Conservation (phyloP, 75 land plant genomes). For the Picea sitchensis region DNA sequence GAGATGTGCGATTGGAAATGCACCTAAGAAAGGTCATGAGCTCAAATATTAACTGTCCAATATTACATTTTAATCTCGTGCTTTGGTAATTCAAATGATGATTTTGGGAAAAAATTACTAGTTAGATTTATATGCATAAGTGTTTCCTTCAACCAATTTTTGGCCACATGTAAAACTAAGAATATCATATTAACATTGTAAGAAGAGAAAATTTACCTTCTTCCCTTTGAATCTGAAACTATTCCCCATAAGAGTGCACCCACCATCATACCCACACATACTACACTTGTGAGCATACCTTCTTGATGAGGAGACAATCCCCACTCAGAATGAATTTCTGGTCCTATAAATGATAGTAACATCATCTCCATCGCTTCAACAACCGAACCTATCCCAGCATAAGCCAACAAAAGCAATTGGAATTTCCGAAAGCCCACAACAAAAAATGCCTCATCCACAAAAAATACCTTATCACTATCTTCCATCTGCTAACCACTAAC, state of each 20-base stretch:
- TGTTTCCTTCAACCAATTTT: too few relatives aligned
- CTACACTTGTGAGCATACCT: constrained; percentile 40
- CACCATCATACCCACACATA: constrained; percentile 48
- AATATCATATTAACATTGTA: too few relatives aligned
- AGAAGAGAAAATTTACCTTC: constrained; percentile 18
- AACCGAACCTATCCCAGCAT: constrained; percentile 49
- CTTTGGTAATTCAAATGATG: too few relatives aligned
- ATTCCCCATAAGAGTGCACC: constrained; percentile 47
- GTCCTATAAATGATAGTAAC: constrained; percentile 53
- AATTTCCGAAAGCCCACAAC: constrained; percentile 34
- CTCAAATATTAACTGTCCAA: too few relatives aligned
- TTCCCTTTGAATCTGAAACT: constrained; percentile 36
- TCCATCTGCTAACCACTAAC: constrained; percentile 2
- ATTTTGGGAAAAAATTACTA: too few relatives aligned
- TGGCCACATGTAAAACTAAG: too few relatives aligned
- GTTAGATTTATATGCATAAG: too few relatives aligned
- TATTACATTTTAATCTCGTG: too few relatives aligned
- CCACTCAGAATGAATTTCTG: constrained; percentile 38
- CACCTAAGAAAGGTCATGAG: too few relatives aligned
- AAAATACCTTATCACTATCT: neutral
- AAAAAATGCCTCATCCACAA: constrained; percentile 40
- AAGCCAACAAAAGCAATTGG: constrained; percentile 34
- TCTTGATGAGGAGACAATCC: constrained; percentile 31
- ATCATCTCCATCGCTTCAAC: constrained; percentile 67
- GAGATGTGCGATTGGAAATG: too few relatives aligned